A percentile compares a stretch with the other conserved stretches of the same genome.
These are phyloP conservation scores for Lizonia empirigonia DNA, from an alignment of 2,329 filamentous ascomycete species.

Conservation along the genomic window DNA sequence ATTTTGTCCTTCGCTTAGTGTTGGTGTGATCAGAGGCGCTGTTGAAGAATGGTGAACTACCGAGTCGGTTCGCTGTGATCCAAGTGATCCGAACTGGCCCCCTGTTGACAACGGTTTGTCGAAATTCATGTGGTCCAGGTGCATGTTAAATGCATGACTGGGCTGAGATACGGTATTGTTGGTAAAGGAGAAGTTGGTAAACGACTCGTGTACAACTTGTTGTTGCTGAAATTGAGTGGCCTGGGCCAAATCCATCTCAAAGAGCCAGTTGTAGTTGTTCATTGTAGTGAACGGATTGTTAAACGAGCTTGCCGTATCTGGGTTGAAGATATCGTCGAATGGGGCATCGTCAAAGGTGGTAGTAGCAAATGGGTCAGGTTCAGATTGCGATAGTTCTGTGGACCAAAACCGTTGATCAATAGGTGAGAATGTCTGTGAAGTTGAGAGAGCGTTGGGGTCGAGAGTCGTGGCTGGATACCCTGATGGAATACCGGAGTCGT, in stretches of 20 bases:
- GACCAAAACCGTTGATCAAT: slow-evolving; percentile 43
- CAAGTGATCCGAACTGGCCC: slow-evolving; percentile 29
- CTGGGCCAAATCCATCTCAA: slow-evolving; percentile 53
- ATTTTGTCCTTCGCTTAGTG: slow-evolving; percentile 21
- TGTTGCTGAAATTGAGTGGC: slow-evolving; percentile 23
- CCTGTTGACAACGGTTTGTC: slow-evolving; percentile 29
- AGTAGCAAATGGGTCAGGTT: slow-evolving; percentile 30
- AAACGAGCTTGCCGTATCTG: slow-evolving; percentile 68
- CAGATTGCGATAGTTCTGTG: slow-evolving; percentile 36
- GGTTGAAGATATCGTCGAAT: slow-evolving; percentile 63
- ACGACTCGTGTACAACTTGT: slow-evolving; percentile 21
- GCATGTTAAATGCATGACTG: slow-evolving; percentile 32
- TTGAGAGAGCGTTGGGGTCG: slow-evolving; percentile 25
- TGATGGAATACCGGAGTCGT: slow-evolving; percentile 34
- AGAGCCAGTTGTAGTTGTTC: slow-evolving; percentile 67
- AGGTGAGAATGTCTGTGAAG: slow-evolving; percentile 30
- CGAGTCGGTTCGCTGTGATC: slow-evolving; percentile 30
- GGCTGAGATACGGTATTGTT: slow-evolving; percentile 23
- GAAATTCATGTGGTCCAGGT: slow-evolving; percentile 32
- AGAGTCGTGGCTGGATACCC: slow-evolving; percentile 27
- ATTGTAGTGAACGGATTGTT: slow-evolving; percentile 70
- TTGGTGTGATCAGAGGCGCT: slow-evolving; percentile 27
- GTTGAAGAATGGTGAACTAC: slow-evolving; percentile 27
- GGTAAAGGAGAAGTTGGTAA: slow-evolving; percentile 27
- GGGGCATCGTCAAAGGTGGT: slow-evolving; percentile 41